phyloP scores from a whole-genome alignment of 768 basidiomycete genomes.

The Suillus brevipes region DNA sequence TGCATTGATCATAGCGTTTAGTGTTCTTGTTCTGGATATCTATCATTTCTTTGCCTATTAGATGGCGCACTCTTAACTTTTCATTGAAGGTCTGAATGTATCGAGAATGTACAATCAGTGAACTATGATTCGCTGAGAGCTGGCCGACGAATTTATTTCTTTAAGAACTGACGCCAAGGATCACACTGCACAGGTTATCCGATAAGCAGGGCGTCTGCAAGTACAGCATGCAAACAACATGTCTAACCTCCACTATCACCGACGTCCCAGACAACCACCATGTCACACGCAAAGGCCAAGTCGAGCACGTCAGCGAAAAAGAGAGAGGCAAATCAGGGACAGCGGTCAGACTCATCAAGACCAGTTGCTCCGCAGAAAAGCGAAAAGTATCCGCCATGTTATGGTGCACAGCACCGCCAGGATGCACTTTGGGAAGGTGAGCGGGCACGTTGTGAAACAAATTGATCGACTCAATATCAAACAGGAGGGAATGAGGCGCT shows the following conservation, averaged over 20 bases:
- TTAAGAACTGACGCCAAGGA: too few species aligned
- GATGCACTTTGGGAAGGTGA: conserved; percentile 5
- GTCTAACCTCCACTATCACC: neutral
- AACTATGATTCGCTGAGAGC: neutral
- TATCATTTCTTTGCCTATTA: neutral
- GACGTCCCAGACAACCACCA: neutral
- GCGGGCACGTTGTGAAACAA: neutral
- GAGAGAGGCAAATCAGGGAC: neutral
- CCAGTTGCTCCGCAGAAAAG: too few species aligned
- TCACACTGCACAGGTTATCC: neutral
- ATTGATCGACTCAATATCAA: neutral
- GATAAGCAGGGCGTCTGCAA: neutral
- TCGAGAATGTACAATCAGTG: neutral
- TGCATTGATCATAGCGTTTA: neutral
- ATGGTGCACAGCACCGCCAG: conserved; percentile 1
- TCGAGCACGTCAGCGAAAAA: neutral
- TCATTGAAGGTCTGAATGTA: neutral
- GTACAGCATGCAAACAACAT: neutral
- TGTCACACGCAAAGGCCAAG: neutral
- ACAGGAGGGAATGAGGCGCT: neutral
- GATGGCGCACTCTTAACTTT: too few species aligned
- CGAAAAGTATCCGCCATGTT: neutral
- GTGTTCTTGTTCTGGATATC: neutral
- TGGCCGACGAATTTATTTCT: too few species aligned
- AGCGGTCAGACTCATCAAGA: neutral